A percentile compares a stretch with the other conserved stretches of the same genome.
These are phyloP conservation scores for Astrothelium macrocarpum DNA, from an alignment of 495 filamentous ascomycete species.

Conservation along the genomic window DNA sequence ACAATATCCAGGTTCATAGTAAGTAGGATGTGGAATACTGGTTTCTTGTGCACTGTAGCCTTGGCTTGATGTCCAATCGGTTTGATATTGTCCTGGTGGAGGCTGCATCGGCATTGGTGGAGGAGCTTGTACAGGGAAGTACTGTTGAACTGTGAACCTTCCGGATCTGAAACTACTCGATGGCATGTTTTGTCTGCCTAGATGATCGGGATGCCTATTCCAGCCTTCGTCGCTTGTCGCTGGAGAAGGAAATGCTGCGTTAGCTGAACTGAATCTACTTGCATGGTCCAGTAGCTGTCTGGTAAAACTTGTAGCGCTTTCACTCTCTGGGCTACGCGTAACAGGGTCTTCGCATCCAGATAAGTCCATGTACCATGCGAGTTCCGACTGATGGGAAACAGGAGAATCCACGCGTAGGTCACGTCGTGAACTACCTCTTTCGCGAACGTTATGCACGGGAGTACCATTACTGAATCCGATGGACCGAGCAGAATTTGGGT, in stretches of 20 bases:
- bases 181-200: not conserved
- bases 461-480: not conserved
- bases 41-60: not conserved
- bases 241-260: not conserved
- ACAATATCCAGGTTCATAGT: not conserved
- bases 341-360: not conserved
- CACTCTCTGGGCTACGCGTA: not conserved
- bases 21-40: not conserved
- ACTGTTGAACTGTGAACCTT: not conserved
- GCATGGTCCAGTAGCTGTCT: not conserved
- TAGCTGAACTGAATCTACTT: not conserved
- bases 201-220: not conserved
- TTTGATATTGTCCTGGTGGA: not conserved
- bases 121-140: not conserved
- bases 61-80: not conserved
- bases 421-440: not conserved
- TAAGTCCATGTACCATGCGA: not conserved
- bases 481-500: not conserved
- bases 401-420: not conserved
- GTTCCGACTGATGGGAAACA: not conserved
- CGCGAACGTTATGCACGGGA: not conserved
- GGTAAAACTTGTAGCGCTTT: not conserved
- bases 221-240: not conserved
- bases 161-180: not conserved
- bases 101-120: not conserved